Evolutionary conservation across 495 filamentous ascomycete genomes (phyloP).

Genomic region (Penicillium waksmanii): DNA sequence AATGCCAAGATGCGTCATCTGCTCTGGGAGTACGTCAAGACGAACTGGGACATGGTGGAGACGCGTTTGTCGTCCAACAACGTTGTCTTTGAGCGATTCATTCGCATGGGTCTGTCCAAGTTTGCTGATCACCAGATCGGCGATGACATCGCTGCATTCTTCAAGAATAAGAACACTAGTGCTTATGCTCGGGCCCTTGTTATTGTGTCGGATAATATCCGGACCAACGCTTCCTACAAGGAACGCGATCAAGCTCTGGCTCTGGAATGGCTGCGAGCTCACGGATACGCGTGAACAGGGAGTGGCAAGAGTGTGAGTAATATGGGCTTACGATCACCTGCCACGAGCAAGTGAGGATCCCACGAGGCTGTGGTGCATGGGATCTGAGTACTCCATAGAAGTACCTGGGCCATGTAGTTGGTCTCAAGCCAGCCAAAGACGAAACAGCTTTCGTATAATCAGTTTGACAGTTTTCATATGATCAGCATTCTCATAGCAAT

Average conservation of each 20-base stretch:
- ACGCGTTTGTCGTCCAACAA: slow-evolving; percentile 75
- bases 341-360: slow-evolving; percentile 12
- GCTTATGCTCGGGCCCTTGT: slow-evolving; percentile 79
- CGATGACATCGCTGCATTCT: slow-evolving; percentile 81
- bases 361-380: not conserved
- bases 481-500: too few species aligned
- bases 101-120: slow-evolving; percentile 74
- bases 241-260: slow-evolving; percentile 69
- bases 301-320: too few species aligned
- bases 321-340: slow-evolving; percentile 17
- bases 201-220: slow-evolving; percentile 79
- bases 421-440: too few species aligned
- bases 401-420: too few species aligned
- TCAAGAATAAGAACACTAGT: slow-evolving; percentile 76
- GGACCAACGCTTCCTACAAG: slow-evolving; percentile 76
- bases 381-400: too few species aligned
- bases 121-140: slow-evolving; percentile 72
- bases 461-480: too few species aligned
- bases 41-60: slow-evolving; percentile 72
- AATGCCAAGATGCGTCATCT: slow-evolving; percentile 70
- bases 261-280: slow-evolving; percentile 69
- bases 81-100: slow-evolving; percentile 84
- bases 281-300: slow-evolving; percentile 56
- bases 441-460: too few species aligned
- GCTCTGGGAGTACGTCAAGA: slow-evolving; percentile 83